Evolutionary conservation across 306 rosid genomes (phyloP).

Genomic region (Acacia acuminata): DNA sequence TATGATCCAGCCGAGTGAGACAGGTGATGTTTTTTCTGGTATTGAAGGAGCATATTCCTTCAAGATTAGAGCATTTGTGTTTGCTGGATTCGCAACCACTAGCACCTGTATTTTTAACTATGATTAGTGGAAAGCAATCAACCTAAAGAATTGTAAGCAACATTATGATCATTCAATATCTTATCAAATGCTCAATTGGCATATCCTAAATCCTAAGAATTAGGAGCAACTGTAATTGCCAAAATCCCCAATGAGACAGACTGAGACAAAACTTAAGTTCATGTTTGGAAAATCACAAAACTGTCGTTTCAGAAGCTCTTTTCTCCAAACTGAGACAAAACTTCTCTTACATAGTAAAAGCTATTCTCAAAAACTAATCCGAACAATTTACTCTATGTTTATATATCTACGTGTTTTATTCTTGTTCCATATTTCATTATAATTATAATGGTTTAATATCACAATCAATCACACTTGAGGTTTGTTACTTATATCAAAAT

Average conservation of each 20-base stretch:
- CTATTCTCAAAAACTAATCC: too few relatives aligned
- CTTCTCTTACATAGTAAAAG: too few relatives aligned
- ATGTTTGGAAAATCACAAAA: too few relatives aligned
- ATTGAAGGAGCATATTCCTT: constrained; percentile 88
- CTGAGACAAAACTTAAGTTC: too few relatives aligned
- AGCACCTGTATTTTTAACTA: constrained; percentile 54
- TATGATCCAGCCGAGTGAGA: constrained; percentile 89
- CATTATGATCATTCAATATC: not conserved
- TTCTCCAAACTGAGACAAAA: too few relatives aligned
- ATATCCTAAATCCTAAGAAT: too few relatives aligned
- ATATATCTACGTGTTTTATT: not conserved
- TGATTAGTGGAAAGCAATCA: constrained; percentile 11
- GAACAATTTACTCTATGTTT: not conserved
- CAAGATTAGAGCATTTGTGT: constrained; percentile 85
- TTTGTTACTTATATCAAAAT: not conserved
- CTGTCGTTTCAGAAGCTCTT: too few relatives aligned
- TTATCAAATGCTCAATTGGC: not conserved
- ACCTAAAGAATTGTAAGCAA: not conserved
- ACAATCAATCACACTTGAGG: not conserved
- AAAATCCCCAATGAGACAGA: too few relatives aligned
- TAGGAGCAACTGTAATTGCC: too few relatives aligned
- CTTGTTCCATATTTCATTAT: not conserved
- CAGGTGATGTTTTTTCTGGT: constrained; percentile 77
- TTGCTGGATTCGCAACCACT: constrained; percentile 96
- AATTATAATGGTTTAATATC: too few relatives aligned